These are phyloP conservation scores for Castanea crenata DNA, from an alignment of 306 rosid species.

Conservation along the genomic window DNA sequence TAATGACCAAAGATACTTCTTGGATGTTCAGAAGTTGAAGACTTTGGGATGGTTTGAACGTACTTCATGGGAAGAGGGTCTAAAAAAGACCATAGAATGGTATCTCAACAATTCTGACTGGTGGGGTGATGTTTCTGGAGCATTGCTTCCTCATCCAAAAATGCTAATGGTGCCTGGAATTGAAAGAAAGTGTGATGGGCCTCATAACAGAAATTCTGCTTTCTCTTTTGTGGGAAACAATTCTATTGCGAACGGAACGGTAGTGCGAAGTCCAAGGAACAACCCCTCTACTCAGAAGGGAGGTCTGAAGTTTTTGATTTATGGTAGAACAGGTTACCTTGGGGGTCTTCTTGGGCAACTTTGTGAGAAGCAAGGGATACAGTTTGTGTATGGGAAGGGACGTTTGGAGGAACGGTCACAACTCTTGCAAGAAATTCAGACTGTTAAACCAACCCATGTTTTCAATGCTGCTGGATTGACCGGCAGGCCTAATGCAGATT, in stretches of 20 bases:
- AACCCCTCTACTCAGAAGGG: constrained; percentile 35
- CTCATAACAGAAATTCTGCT: constrained; percentile 52
- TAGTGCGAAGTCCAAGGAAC: too few relatives aligned
- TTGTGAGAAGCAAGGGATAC: constrained; percentile 77
- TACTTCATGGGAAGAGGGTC: constrained; percentile 79
- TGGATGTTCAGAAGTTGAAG: constrained; percentile 77
- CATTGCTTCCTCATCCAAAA: constrained; percentile 87
- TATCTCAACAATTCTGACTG: constrained; percentile 72
- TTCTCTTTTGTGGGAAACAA: constrained; percentile 7
- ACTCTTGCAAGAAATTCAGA: constrained; percentile 64
- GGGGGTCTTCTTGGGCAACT: constrained; percentile 80
- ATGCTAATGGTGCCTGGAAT: constrained; percentile 94
- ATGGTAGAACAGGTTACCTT: constrained; percentile 82
- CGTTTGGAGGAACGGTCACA: constrained; percentile 76
- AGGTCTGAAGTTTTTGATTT: constrained; percentile 67
- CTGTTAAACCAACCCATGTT: constrained; percentile 73
- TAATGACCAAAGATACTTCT: constrained; percentile 85
- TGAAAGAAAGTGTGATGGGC: constrained; percentile 60
- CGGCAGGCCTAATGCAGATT: constrained; percentile 87
- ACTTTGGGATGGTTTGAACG: constrained; percentile 84
- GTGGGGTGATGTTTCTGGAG: constrained; percentile 99
- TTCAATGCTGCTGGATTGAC: constrained; percentile 89
- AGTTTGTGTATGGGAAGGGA: constrained; percentile 77
- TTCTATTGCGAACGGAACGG: too few relatives aligned
- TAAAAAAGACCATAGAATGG: constrained; percentile 89